Evolutionary conservation across 306 rosid genomes (phyloP).

Genomic region (Casuarina glauca): DNA sequence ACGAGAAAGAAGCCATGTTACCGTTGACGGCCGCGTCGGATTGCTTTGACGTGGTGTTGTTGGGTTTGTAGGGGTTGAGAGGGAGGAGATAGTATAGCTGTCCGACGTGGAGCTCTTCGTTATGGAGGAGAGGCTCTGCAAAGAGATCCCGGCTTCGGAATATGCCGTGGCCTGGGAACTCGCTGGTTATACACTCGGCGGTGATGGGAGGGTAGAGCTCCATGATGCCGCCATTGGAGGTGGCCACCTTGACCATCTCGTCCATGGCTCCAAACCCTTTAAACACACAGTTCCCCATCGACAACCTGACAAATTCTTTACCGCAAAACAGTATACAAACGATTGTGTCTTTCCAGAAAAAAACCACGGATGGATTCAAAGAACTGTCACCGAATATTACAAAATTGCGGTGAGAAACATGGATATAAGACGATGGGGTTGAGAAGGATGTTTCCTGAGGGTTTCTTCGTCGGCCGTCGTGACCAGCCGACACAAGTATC

Average conservation of each 20-base stretch:
- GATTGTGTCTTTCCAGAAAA: background rate
- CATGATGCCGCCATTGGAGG: constrained; percentile 73
- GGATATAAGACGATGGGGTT: background rate
- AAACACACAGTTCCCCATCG: constrained; percentile 76
- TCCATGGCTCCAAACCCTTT: constrained; percentile 39
- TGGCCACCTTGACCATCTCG: constrained; percentile 58
- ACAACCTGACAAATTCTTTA: background rate
- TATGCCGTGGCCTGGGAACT: constrained; percentile 70
- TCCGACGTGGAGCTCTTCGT: constrained; percentile 56
- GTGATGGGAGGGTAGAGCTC: constrained; percentile 63
- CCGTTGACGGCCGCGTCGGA: constrained; percentile 5
- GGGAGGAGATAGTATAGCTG: constrained; percentile 71
- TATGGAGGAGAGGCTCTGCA: constrained; percentile 52
- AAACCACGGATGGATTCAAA: background rate
- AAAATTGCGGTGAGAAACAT: constrained; percentile 5
- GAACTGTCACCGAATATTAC: background rate
- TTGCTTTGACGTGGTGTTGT: background rate
- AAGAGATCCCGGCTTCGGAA: constrained; percentile 45
- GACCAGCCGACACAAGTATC: constrained; percentile 60
- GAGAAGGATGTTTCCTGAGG: constrained; percentile 41
- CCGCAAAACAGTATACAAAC: background rate
- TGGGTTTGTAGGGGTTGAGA: constrained; percentile 43
- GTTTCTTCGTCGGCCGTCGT: constrained; percentile 21
- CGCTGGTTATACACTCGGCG: constrained; percentile 54
- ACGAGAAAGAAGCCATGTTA: background rate